Evolutionary conservation across 1,284 basidiomycete species (phyloP).

Genomic region (Puccinia triticina): DNA sequence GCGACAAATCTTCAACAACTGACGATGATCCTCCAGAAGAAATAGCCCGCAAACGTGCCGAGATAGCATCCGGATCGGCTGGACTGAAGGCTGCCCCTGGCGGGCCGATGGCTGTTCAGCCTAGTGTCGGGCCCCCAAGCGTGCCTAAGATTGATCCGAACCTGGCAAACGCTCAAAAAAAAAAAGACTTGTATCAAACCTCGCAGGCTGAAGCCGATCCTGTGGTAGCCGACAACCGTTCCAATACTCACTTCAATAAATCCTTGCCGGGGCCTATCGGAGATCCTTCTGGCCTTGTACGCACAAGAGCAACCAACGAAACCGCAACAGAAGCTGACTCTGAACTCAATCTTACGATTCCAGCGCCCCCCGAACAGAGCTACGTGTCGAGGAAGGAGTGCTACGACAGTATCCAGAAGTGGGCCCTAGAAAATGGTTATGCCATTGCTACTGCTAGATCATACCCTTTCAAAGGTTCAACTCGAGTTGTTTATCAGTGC

Average conservation of each 20-base stretch:
- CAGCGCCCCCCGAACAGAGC: too few species aligned
- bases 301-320: slow-evolving; percentile 71
- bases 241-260: slow-evolving; percentile 74
- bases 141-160: slow-evolving; percentile 47
- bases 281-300: slow-evolving; percentile 66
- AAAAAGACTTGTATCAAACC: slow-evolving; percentile 41
- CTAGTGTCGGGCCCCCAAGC: neutral
- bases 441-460: too few species aligned
- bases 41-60: slow-evolving; percentile 46
- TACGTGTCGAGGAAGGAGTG: too few species aligned
- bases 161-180: slow-evolving; percentile 28
- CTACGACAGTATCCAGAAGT: too few species aligned
- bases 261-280: slow-evolving; percentile 57
- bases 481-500: too few species aligned
- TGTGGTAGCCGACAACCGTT: slow-evolving; percentile 21
- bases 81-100: neutral
- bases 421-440: too few species aligned
- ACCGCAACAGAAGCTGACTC: too few species aligned
- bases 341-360: too few species aligned
- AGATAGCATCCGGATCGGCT: slow-evolving; percentile 17
- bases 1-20: too few species aligned
- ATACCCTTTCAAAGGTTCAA: too few species aligned
- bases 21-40: too few species aligned
- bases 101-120: neutral
- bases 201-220: slow-evolving; percentile 40